Base-by-base conservation (phyloP, 768 basidiomycete species). In the Suillus hirtellus region DNA sequence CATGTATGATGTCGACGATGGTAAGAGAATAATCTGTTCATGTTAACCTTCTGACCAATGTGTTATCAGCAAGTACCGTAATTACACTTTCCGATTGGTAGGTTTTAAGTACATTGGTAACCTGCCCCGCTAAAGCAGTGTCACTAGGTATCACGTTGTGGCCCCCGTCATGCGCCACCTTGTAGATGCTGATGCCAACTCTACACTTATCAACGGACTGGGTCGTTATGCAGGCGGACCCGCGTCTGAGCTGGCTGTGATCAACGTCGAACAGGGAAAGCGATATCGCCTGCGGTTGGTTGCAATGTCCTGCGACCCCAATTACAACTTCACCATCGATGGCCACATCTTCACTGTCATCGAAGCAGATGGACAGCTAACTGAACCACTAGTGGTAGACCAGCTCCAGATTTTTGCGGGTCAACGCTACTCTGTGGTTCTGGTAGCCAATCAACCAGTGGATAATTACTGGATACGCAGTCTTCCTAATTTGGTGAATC, bases 391-490 rank as follows among this genome's bases (percentile, higher is more conserved):
- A 7, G 67, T 66, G 2, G 82, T 83, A 3, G 80, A 83, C 60
- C 69, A 69, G 31, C 70, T 80, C 27, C 68, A 77, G 5, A 73
- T 82, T 60, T 73, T 73, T 55, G 78, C 78, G 12, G 80, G 66
- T 59, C 74, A 75, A 44, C 64, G 75, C 19, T 76, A 73, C 60
- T 75, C 73, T 27, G 67, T 75, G 40, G 64, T 76, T 49, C 67
- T 75, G 31, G 63, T 64, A 9, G 78, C 76, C 17, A 68, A 77
- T 54, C 72, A 77, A 52, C 44, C 71, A 0, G 67, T 77, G 4
- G 71, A 63, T 38, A 79, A 79, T 63, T 64, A 87, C 72, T 88
- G 84, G 83, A 77, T 86, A 24, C 79, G 82, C 19, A 79, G 82
- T 1, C 31, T 71, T 21, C 76, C 80, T 3, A 71, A 38, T n/a